phyloP scores from a whole-genome alignment of 1,284 basidiomycete species.

The Athelia sp. region DNA sequence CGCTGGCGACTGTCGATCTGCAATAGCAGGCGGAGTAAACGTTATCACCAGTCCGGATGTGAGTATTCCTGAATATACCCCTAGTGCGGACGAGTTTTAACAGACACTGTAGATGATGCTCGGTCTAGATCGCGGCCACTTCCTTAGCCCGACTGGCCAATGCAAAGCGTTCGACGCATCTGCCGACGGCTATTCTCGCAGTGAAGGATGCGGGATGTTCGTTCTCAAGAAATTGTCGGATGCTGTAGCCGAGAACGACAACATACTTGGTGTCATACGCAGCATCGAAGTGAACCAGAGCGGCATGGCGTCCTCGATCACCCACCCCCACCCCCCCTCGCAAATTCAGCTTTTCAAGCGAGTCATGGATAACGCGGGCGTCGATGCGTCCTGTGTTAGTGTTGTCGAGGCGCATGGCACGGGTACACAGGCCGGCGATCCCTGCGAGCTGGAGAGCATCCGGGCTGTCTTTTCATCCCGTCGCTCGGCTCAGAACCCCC shows the following conservation, averaged over 20 bases:
- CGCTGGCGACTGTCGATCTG: constrained; percentile 59
- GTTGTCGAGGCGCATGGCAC: constrained; percentile 73
- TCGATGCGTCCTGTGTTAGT: constrained; percentile 43
- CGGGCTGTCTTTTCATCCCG: constrained; percentile 45
- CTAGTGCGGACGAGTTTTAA: background rate
- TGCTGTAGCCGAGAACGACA: constrained; percentile 59
- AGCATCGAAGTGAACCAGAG: constrained; percentile 69
- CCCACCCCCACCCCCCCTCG: constrained; percentile 60
- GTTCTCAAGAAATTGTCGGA: constrained; percentile 66
- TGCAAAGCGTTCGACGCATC: constrained; percentile 68
- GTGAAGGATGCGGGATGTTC: constrained; percentile 70
- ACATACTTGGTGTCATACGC: constrained; percentile 62
- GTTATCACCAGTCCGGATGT: constrained; percentile 68
- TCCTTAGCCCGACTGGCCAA: constrained; percentile 61
- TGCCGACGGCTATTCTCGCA: constrained; percentile 68
- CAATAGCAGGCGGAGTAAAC: constrained; percentile 72
- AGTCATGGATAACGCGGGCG: constrained; percentile 40
- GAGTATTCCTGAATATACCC: constrained; percentile 17
- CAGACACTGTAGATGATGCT: constrained; percentile 50
- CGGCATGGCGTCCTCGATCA: constrained; percentile 59
- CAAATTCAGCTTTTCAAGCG: constrained; percentile 49
- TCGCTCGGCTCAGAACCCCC: constrained; percentile 39
- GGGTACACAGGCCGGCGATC: constrained; percentile 66
- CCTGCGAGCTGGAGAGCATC: constrained; percentile 58
- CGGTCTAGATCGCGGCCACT: constrained; percentile 65